Evolutionary conservation across 2,329 filamentous ascomycete species (phyloP).

Genomic region (Lomentospora prolificans): DNA sequence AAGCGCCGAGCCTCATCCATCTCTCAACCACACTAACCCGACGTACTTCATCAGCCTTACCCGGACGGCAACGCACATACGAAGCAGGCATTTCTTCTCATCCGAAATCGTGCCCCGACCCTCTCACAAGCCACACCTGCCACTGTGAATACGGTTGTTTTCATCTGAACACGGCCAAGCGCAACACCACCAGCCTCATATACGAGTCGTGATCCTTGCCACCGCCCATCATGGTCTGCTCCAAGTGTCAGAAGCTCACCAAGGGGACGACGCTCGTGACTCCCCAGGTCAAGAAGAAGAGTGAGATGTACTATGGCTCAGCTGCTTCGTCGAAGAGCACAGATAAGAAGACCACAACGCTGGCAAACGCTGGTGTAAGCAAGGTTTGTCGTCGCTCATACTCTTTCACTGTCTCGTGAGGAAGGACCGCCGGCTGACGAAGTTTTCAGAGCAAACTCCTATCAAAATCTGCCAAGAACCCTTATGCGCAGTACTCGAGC

Average conservation of each 20-base stretch:
- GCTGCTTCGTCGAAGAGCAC: conserved; percentile 31
- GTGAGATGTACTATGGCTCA: conserved; percentile 56
- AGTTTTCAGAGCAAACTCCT: conserved; percentile 48
- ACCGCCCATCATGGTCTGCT: conserved; percentile 44
- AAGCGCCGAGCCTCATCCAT: background rate
- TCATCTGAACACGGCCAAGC: background rate
- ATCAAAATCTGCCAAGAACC: conserved; percentile 55
- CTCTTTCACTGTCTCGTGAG: background rate
- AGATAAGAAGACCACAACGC: conserved; percentile 37
- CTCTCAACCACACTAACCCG: background rate
- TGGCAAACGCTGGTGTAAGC: conserved; percentile 47
- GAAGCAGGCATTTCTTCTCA: too few species aligned
- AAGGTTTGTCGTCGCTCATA: conserved; percentile 32
- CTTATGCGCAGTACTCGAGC: conserved; percentile 54
- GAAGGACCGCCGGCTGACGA: background rate
- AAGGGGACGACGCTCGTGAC: conserved; percentile 48
- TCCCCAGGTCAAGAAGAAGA: conserved; percentile 57
- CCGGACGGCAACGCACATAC: background rate
- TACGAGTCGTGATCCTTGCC: background rate
- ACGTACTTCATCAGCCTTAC: background rate
- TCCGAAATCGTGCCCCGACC: background rate
- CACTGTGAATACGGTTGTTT: background rate
- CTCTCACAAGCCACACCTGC: background rate
- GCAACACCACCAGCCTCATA: background rate
- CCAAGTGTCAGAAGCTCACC: conserved; percentile 52